Base-by-base conservation (phyloP, 768 basidiomycete species). In the Scleroderma citrinum region DNA sequence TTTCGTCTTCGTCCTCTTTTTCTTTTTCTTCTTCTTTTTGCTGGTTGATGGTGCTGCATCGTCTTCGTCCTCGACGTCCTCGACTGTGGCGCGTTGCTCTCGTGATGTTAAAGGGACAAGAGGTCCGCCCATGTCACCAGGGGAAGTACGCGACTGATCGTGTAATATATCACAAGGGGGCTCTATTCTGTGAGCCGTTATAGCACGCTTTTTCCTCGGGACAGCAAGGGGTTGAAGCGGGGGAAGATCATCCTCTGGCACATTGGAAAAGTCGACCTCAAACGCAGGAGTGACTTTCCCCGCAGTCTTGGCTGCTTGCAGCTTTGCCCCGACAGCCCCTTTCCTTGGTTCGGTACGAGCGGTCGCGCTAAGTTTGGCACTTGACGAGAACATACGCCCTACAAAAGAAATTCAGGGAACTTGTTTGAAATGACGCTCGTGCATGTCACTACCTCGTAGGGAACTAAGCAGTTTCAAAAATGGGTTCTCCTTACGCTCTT, bases 1-100 rank as follows among this genome's bases (percentile, higher is more conserved):
- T 66, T 83, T 87, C 63, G 87, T 89, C 71, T 84, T 87, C 19
- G 76, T 87, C 67, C 84, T 85, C 64, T 83, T 83, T 66, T 87
- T 85, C 64, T 85, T 87, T 71, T 87, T 87, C 42, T 70, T 68
- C 64, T 85, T 87, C 71, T 87, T 87, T 40, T 70, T 68, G n/a
- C 54, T 59, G 2, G 72, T 66, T 1, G 64, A 42, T 2, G 69
- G 57, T 0, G 61, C 41, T 24, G 59, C 47, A 1, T 64, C 76
- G 30, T 80, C 83, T 59, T 85, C 85, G 43, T 87, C 88, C 44
- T 85, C 83, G 0, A 79, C 82, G 36, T 90, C 85, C 57, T 87
- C 87, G 8, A 85, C 73, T 0, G 83, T 85, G 13, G 76, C 71
- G 7, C 53, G 61, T 36, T 51, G 47, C 35, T 51, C 58, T 71